These are phyloP conservation scores for Aspergillus amoenus DNA, from an alignment of 2,329 filamentous ascomycete genomes.

Conservation along the genomic window DNA sequence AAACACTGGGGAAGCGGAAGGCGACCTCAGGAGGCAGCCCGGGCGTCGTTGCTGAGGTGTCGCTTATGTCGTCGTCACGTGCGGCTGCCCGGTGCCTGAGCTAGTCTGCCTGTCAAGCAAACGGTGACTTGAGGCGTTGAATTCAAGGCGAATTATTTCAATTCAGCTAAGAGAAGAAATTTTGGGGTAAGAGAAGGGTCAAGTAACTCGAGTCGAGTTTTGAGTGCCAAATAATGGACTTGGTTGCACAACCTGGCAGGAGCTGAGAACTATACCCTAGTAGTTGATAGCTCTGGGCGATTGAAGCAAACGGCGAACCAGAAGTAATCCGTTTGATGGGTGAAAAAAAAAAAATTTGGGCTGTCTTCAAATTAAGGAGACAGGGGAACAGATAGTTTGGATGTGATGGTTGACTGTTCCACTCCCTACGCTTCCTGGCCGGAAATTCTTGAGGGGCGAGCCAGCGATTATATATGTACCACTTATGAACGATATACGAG, in stretches of 20 bases:
- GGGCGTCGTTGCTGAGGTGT: conserved; percentile 42
- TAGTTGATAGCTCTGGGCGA: neutral
- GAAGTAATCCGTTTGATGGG: neutral
- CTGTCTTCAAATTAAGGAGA: no score
- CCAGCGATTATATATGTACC: neutral
- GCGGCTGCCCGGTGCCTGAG: conserved; percentile 24
- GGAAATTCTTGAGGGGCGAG: no score
- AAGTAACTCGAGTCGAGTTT: neutral
- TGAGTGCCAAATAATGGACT: neutral
- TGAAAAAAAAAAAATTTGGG: no score
- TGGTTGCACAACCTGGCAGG: neutral
- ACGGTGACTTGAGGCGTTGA: neutral
- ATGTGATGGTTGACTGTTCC: no score
- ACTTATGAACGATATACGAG: neutral
- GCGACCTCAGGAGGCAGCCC: conserved; percentile 42
- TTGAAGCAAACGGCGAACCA: neutral
- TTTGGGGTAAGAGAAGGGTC: neutral
- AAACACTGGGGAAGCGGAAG: conserved; percentile 32
- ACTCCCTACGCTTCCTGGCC: no score
- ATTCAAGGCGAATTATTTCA: neutral
- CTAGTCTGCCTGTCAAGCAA: conserved; percentile 3
- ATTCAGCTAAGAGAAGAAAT: neutral
- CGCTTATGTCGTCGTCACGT: conserved; percentile 39
- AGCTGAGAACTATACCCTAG: neutral
- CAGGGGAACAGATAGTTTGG: no score